Evolutionary conservation across 1,284 basidiomycete species (phyloP), one percentile per base, ranked within the genome.

Genomic region (Cerrena zonata): DNA sequence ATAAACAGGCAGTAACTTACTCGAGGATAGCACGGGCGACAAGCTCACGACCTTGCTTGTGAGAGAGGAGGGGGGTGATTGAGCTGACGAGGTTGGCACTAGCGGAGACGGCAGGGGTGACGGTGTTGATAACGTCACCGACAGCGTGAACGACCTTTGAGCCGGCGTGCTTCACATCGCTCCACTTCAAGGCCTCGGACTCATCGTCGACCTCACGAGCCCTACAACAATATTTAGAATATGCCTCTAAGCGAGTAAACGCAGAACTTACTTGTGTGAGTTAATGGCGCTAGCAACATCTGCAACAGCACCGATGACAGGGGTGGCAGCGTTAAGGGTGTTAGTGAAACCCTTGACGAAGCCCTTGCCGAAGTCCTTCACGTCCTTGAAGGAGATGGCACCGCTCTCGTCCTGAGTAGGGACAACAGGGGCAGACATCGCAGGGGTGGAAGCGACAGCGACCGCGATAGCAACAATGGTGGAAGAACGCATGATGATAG

Each of bases 281-380:
- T n/a, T 4, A 39, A 39, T 4, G 37, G 37, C 37, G 5, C 13
- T 4, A 15, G 37, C 4, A 15, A 39, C 5, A 21, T 39, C 13
- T 39, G n/a, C 37, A 21, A 21, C 37, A 21, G 37, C 13, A 15
- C 21, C 4, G 4, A 39, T 39, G 13, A 21, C 3, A 10, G 41
- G 41, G 3, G 21, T 4, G 22, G 41, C 21, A 11, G 21, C 12
- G 4, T 41, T 18, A 24, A 24, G 22, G 36, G 37, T 26, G 3
- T 41, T 24, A 12, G 36, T 39, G 37, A 48, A 24, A 4, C 47
- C 47, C 12, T 48, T 21, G 24, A 48, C 37, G 38, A 48, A 10
- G 12, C 23, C 38, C 12, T 41, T 5, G 18, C 47, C 47, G 23
- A 48, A 48, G 47, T 48, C 38, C 38, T 48, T 41, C 4, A 48